Percentiles rank a stretch among this genome's conserved stretches.
These are phyloP conservation scores for Pleoardoris graminearum DNA, from an alignment of 2,329 filamentous ascomycete species.

Conservation along the genomic window DNA sequence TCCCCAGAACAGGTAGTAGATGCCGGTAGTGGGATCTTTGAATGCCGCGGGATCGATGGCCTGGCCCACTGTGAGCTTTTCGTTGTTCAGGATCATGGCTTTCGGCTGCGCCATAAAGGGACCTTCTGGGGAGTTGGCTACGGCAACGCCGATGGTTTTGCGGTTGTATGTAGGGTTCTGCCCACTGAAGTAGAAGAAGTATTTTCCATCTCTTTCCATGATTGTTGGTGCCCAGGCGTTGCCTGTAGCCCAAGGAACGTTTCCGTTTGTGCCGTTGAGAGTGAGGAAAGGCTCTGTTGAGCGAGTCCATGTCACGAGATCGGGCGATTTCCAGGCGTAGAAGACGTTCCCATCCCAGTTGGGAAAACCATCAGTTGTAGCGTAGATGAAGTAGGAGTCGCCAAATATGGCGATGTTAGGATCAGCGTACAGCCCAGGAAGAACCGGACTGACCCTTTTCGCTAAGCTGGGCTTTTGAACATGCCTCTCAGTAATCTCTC, in stretches of 20 bases:
- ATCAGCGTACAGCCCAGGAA: slow-evolving; percentile 31
- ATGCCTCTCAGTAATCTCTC: slow-evolving; percentile 1
- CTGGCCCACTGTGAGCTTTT: slow-evolving; percentile 24
- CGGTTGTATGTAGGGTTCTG: slow-evolving; percentile 30
- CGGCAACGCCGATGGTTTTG: slow-evolving; percentile 35
- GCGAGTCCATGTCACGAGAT: slow-evolving; percentile 32
- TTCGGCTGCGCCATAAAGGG: slow-evolving; percentile 30
- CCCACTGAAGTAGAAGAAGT: slow-evolving; percentile 37
- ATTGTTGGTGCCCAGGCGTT: slow-evolving; percentile 37
- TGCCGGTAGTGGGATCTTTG: slow-evolving; percentile 27
- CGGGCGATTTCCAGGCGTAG: slow-evolving; percentile 32
- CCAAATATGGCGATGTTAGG: slow-evolving; percentile 34
- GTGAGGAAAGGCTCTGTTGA: slow-evolving; percentile 27
- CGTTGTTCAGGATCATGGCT: slow-evolving; percentile 36
- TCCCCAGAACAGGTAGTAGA: slow-evolving; percentile 36
- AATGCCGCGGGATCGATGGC: slow-evolving; percentile 34
- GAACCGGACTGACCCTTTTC: slow-evolving; percentile 24
- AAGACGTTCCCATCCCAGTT: slow-evolving; percentile 34
- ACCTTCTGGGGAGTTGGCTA: slow-evolving; percentile 26
- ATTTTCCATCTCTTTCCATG: slow-evolving; percentile 26
- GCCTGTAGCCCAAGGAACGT: slow-evolving; percentile 33
- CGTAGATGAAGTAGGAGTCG: slow-evolving; percentile 32
- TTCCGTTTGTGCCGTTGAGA: slow-evolving; percentile 32
- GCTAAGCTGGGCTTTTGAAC: neutral
- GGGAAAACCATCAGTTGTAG: slow-evolving; percentile 32